Evolutionary conservation across 139 green algal species (phyloP).

Genomic region (Asterochloris sp.): DNA sequence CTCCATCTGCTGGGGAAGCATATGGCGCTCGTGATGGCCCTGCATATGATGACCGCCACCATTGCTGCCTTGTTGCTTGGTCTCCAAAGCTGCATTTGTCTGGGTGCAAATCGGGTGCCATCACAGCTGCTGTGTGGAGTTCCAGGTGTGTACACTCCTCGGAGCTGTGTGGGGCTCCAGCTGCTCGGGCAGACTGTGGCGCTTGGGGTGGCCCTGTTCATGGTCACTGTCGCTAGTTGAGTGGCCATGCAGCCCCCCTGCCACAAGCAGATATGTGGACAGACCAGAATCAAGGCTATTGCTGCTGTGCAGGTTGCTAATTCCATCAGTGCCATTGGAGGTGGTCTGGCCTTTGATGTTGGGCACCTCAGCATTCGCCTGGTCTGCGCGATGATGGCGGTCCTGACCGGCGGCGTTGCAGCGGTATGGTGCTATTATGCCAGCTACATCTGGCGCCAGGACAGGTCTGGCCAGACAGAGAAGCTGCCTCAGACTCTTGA

Average conservation of each 20-base stretch:
- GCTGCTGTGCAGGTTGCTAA: slow-evolving; percentile 14
- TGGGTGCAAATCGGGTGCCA: not conserved
- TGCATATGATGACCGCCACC: not conserved
- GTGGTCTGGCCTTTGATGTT: slow-evolving; percentile 34
- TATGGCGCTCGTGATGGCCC: not conserved
- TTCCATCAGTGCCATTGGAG: slow-evolving; percentile 16
- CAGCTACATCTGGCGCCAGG: too few relatives aligned
- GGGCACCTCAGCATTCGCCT: slow-evolving; percentile 21
- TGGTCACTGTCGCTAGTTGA: not conserved
- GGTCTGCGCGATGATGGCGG: slow-evolving; percentile 20
- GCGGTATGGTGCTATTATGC: not conserved
- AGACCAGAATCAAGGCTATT: not conserved
- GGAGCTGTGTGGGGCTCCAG: not conserved
- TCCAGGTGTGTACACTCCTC: not conserved
- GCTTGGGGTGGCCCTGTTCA: too few relatives aligned
- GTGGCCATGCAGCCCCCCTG: too few relatives aligned
- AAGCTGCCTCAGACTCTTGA: too few relatives aligned
- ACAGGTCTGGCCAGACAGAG: too few relatives aligned
- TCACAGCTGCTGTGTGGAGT: not conserved
- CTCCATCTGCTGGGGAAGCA: not conserved
- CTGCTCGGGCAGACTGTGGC: not conserved
- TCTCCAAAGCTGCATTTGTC: not conserved
- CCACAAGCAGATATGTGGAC: not conserved
- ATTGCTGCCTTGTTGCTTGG: not conserved
- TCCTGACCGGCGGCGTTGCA: not conserved